Evolutionary conservation across 116 monocot species (phyloP), one percentile per base, ranked within the genome.

Genomic region (Posidonia oceanica): DNA sequence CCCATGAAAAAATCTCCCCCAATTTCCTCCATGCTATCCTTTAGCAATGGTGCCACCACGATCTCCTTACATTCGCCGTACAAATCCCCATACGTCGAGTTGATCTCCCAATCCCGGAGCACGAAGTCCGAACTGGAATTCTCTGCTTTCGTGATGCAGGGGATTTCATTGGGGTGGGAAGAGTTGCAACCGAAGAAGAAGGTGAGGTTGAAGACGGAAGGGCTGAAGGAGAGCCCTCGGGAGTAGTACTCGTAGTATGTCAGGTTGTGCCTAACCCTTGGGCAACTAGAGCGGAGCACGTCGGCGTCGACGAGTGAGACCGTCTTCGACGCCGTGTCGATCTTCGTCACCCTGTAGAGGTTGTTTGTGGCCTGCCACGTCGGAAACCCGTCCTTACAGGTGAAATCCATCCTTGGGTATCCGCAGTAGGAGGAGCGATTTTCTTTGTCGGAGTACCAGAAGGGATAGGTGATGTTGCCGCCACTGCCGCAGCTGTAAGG

Each of bases 121-220:
- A 29, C 29, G 29, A 29, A 0, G 29, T 29, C 0, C 29, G 29
- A 29, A 29, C 1, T 29, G 29, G 29, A 29, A 1, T 29, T 29
- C 29, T 29, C 29, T 29, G 29, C 29, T 29, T 29, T 29, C 29
- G 29, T 29, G 29, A 29, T 29, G 29, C 29, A 29, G 29, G 29
- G 29, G 29, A 29, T 29, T 0, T 0, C 29, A 29, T 29, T 0
- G 29, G 29, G 1, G 29, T 29, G 29, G 29, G 29, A 29, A 29
- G 29, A 6, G 5, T 14, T 63, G 67, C 79, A 84, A 64, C 72
- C 41, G 75, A 75, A 71, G 77, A 59, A 75, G 63, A 81, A 74
- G 14, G 72, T 69, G 68, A 84, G 60, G 39, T 39, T 57, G 21
- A 52, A 67, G 40, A 11, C 57, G 36, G 14, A 0, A 37, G 71